Base-by-base conservation (phyloP, 1,139 yeast genomes). In the Blastobotrys aristatus region DNA sequence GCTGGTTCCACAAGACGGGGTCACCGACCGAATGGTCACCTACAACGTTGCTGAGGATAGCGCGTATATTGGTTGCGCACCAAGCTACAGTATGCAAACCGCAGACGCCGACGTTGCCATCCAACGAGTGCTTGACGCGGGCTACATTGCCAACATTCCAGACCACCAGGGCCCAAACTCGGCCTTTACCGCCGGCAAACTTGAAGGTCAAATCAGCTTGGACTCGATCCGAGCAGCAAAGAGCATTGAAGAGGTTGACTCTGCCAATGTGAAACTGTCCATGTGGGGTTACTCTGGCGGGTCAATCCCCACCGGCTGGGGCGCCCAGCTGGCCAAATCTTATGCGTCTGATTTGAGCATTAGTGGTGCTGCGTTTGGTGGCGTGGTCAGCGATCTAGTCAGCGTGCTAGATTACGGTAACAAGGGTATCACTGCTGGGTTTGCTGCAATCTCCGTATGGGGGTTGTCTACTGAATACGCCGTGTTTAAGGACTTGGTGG, bases 271-370 rank as follows among this genome's bases (percentile, higher is more conserved):
- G 27, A 47, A 46, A 18, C 26, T 50, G 14, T 61, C 55, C n/a
- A 47, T 61, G 48, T 57, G 57, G 55, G 67, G 67, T 6, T 63
- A 58, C 57, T 62, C 65, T 10, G 65, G 65, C 10, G 66, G 63
- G 13, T 59, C 64, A 0, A 44, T 55, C 20, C 60, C 67, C 4
- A 40, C 64, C 18, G 67, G 64, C n/a, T 61, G 62, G 62, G 67
- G 66, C 4, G 63, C 63, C 2, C 61, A 63, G 53, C 48, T 62
- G 27, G 59, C 58, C 34, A 47, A 45, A 5, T 10, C 48, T 13
- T 63, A 63, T 35, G 66, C 66, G 5, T 64, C 65, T 2, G 66
- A 63, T 18, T 52, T 64, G 26, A 46, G 50, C 13, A 40, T 62
- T n/a, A 56, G 50, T 29, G 64, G 53, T 4, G 57, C 53, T 5